These are phyloP conservation scores for Leccinellum rugosiceps DNA, from an alignment of 768 basidiomycete species.

Conservation along the genomic window DNA sequence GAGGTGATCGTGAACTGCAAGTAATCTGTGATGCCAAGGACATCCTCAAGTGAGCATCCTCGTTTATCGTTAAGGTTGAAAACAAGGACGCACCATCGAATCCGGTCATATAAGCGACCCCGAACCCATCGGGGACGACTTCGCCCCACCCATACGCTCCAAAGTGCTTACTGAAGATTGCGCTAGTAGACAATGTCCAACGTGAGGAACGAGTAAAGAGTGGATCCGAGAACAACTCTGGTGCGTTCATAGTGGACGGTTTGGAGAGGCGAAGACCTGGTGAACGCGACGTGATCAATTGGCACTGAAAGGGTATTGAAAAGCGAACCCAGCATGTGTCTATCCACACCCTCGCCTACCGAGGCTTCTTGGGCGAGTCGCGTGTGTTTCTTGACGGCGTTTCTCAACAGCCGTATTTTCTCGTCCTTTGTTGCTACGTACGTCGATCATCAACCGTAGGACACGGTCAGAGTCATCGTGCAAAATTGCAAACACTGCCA, in stretches of 20 bases:
- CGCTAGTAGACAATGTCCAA: constrained; percentile 91
- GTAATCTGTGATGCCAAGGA: constrained; percentile 46
- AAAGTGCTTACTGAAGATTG: constrained; percentile 83
- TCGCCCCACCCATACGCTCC: constrained; percentile 92
- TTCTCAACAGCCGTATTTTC: constrained; percentile 51
- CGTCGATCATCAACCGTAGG: background rate
- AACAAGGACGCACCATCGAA: constrained; percentile 55
- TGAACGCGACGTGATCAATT: background rate
- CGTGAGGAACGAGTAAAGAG: constrained; percentile 66
- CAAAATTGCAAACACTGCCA: background rate
- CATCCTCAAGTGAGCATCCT: constrained; percentile 1
- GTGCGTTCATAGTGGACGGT: constrained; percentile 57
- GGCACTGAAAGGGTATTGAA: background rate
- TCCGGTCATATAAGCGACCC: constrained; percentile 93
- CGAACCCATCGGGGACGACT: constrained; percentile 92
- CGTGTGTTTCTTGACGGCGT: constrained; percentile 64
- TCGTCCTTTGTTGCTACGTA: constrained; percentile 33
- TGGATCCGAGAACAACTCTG: constrained; percentile 73
- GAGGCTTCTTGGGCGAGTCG: constrained; percentile 63
- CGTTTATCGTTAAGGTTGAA: background rate
- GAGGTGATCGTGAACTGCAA: constrained; percentile 89
- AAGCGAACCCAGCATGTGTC: constrained; percentile 76
- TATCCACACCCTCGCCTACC: constrained; percentile 74
- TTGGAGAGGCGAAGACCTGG: constrained; percentile 71
- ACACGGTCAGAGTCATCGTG: background rate